Evolutionary conservation across 352 stramenopile species (phyloP), one percentile per base, ranked within the genome.

Genomic region (Peronosclerospora sorghi): DNA sequence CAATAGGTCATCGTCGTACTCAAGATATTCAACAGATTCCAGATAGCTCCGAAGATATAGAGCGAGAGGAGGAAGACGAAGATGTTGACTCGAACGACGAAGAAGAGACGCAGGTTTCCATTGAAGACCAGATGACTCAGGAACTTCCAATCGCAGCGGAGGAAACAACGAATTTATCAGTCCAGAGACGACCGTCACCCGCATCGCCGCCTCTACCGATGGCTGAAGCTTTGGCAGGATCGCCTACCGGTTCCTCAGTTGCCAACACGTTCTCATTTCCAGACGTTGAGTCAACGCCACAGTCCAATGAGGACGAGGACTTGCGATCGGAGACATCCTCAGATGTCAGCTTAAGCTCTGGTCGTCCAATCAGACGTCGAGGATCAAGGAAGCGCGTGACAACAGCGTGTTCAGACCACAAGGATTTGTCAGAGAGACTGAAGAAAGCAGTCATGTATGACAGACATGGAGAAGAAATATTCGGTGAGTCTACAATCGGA

Each of bases 251-350:
- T 2, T 41, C 44, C 19, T n/a, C 49, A 17, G 29, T 34, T 3
- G 43, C 45, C 0, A 55, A 28, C 14, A 48, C 63, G 42, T 85
- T 72, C n/a, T 69, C 72, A 6, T 55, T 53, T 21, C 52, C 52
- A 18, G 56, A 66, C 13, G 36, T 65, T 2, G 73, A 86, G 39
- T 74, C 71, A 8, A 54, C 59, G 8, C 59, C 67, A 1, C 55
- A 69, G 17, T 84, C 69, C 12, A 73, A 68, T 20, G 77, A 89
- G 20, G 74, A 89, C 41, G 77, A 89, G 27, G 77, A 89, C 48
- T 83, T 81, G 14, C 63, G 77, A 5, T 89, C 76, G 0, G 76
- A 89, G 57, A 84, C 74, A 20, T 85, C 72, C 2, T 75, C 71
- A 18, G 73, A 86, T 41, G 54, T 76, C 12, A 75, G 49, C 48